Evolutionary conservation across 2,329 filamentous ascomycete species (phyloP).

Genomic region (Aaosphaeria arxii): DNA sequence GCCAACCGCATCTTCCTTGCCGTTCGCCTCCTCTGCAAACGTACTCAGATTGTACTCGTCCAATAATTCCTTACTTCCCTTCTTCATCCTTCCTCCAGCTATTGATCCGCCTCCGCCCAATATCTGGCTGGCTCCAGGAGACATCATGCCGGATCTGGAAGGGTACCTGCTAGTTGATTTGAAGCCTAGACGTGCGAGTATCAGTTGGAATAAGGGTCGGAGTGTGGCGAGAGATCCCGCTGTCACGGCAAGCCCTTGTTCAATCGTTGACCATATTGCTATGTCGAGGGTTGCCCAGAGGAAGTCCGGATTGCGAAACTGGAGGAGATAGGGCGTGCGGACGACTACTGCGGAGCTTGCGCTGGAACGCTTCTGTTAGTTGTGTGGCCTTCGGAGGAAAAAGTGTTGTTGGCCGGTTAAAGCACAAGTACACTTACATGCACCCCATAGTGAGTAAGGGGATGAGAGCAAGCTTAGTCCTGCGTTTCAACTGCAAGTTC

Average conservation of each 20-base stretch:
- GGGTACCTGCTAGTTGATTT: background rate
- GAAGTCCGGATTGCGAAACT: conserved; percentile 29
- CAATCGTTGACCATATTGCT: conserved; percentile 35
- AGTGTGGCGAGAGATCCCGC: conserved; percentile 35
- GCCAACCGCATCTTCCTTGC: background rate
- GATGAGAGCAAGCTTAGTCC: conserved; percentile 49
- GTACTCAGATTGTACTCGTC: background rate
- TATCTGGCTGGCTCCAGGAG: background rate
- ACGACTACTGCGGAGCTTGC: conserved; percentile 34
- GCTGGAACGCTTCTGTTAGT: conserved; percentile 3
- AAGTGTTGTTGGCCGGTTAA: background rate
- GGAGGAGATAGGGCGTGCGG: conserved; percentile 24
- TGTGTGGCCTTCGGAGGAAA: too few species aligned
- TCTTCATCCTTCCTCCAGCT: background rate
- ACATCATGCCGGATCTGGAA: background rate
- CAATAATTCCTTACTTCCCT: background rate
- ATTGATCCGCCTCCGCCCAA: background rate
- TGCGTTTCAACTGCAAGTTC: conserved; percentile 48
- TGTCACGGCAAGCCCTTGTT: conserved; percentile 37
- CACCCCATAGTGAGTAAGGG: conserved; percentile 51
- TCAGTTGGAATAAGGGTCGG: conserved; percentile 29
- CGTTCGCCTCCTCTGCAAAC: background rate
- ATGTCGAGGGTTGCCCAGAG: conserved; percentile 33
- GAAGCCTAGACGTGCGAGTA: conserved; percentile 1
- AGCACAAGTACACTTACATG: conserved; percentile 34